These are phyloP conservation scores for Eucalyptus albens DNA, from an alignment of 345 rosid species.

Conservation along the genomic window DNA sequence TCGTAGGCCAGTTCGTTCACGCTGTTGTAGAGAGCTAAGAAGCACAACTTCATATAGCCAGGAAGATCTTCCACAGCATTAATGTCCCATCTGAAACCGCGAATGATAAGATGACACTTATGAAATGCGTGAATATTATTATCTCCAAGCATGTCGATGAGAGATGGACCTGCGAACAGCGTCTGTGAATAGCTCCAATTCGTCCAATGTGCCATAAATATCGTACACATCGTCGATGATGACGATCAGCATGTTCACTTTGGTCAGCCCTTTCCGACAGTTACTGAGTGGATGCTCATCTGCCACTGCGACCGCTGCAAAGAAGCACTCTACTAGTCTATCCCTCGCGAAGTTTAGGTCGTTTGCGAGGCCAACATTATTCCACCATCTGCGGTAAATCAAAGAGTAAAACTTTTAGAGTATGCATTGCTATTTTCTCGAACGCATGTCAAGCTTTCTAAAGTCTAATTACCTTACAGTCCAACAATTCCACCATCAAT, in stretches of 20 bases:
- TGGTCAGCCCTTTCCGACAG: constrained; percentile 11
- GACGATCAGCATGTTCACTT: constrained; percentile 4
- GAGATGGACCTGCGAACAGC: constrained; percentile 13
- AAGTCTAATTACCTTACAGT: neutral
- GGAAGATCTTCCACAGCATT: constrained; percentile 12
- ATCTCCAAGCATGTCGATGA: neutral
- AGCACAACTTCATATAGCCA: constrained; percentile 21
- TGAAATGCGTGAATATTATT: neutral
- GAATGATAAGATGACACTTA: neutral
- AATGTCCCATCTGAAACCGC: constrained; percentile 20
- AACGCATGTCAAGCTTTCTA: neutral
- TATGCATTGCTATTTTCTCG: neutral
- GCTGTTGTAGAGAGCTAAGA: constrained; percentile 17
- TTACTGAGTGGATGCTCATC: constrained; percentile 4
- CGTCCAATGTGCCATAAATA: constrained; percentile 21
- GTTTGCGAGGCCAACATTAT: neutral
- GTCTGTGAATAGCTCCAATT: constrained; percentile 15
- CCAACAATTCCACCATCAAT: neutral
- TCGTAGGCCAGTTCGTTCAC: constrained; percentile 21
- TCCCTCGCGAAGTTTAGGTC: constrained; percentile 22
- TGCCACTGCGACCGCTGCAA: constrained; percentile 15
- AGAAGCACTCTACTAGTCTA: constrained; percentile 30
- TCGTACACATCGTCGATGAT: constrained; percentile 26
- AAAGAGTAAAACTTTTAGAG: neutral
- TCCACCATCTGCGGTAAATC: constrained; percentile 21